These are phyloP conservation scores for Phlebopus sp. DNA, from an alignment of 1,284 basidiomycete genomes.

Conservation along the genomic window DNA sequence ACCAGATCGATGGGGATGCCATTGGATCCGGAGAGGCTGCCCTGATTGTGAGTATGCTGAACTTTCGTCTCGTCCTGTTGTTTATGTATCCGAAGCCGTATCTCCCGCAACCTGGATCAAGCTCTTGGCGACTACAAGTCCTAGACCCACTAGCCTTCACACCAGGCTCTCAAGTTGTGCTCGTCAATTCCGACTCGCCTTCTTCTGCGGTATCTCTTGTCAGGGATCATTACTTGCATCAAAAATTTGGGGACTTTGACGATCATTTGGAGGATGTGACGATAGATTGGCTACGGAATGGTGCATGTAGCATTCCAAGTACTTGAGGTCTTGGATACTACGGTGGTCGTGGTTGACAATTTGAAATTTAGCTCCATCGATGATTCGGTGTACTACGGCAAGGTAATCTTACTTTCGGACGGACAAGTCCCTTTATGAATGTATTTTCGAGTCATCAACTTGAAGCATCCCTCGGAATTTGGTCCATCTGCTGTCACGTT, in stretches of 20 bases:
- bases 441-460: too few species aligned
- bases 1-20: slow-evolving; percentile 55
- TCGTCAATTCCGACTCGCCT: slow-evolving; percentile 44
- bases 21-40: slow-evolving; percentile 50
- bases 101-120: slow-evolving; percentile 35
- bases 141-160: slow-evolving; percentile 41
- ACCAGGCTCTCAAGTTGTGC: slow-evolving; percentile 42
- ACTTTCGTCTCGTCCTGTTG: background rate
- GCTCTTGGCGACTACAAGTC: slow-evolving; percentile 45
- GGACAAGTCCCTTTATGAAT: too few species aligned
- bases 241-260: slow-evolving; percentile 71
- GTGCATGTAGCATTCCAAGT: slow-evolving; percentile 38
- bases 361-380: too few species aligned
- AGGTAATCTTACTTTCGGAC: too few species aligned
- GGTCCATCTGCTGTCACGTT: too few species aligned
- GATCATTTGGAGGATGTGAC: slow-evolving; percentile 74
- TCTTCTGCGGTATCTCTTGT: slow-evolving; percentile 46
- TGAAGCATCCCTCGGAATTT: too few species aligned
- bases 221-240: slow-evolving; percentile 44
- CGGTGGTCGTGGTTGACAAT: too few species aligned
- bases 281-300: slow-evolving; percentile 64
- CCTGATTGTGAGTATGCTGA: slow-evolving; percentile 48
- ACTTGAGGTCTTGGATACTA: slow-evolving; percentile 9
- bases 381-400: background rate
- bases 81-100: slow-evolving; percentile 42